These are phyloP conservation scores for Aspergillus alliaceus DNA, from an alignment of 2,329 filamentous ascomycete species.

Conservation along the genomic window DNA sequence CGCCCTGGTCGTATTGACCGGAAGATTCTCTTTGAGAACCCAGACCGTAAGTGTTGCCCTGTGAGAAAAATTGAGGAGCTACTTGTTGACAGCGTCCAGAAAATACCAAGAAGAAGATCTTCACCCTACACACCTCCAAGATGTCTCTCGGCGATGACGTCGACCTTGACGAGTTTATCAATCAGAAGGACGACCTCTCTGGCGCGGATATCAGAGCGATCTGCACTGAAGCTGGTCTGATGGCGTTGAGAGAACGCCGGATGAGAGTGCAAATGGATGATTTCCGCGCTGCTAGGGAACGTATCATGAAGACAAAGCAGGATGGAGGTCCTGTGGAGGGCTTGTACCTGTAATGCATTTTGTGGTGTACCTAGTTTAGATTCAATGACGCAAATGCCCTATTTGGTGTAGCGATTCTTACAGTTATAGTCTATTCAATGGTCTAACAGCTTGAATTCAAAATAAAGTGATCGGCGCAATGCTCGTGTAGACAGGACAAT, in stretches of 20 bases:
- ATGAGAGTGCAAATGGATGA: slow-evolving; percentile 99
- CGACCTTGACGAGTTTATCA: slow-evolving; percentile 98
- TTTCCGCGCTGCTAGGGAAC: slow-evolving; percentile 87
- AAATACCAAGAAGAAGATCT: slow-evolving; percentile 97
- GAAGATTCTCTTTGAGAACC: slow-evolving; percentile 83
- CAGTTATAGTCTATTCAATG: slow-evolving; percentile 12
- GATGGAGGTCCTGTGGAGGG: slow-evolving; percentile 93
- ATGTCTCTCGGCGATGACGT: slow-evolving; percentile 96
- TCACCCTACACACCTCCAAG: slow-evolving; percentile 95
- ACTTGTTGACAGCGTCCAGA: slow-evolving; percentile 46
- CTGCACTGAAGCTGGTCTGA: slow-evolving; percentile 91
- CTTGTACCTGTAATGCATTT: slow-evolving; percentile 78
- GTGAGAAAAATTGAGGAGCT: neutral
- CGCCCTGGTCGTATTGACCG: slow-evolving; percentile 96
- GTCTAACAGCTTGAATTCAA: no score
- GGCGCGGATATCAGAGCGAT: slow-evolving; percentile 99
- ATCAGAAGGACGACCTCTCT: slow-evolving; percentile 94
- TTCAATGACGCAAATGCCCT: slow-evolving; percentile 7
- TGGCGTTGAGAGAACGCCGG: slow-evolving; percentile 88
- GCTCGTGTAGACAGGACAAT: no score
- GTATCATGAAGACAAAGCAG: slow-evolving; percentile 96
- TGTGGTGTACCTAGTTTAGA: slow-evolving; percentile 11
- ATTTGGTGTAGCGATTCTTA: slow-evolving; percentile 6
- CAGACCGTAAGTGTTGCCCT: slow-evolving; percentile 56
- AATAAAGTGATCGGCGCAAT: no score